Conservation (phyloP, 2,329 filamentous ascomycete genomes). For the Camptophora hylomeconis region DNA sequence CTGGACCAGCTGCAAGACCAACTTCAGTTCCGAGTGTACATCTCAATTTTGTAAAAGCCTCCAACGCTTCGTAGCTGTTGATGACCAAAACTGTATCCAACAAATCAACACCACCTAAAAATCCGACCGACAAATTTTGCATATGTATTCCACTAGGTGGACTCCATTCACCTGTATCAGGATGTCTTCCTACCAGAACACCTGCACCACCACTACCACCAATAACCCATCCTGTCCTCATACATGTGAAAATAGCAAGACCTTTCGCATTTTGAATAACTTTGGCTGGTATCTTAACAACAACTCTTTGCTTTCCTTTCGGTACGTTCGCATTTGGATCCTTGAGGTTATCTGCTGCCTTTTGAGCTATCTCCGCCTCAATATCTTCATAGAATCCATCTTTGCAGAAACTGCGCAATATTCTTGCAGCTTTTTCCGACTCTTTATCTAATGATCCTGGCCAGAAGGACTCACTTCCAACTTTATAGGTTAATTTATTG, state of each 20-base stretch:
- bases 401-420: conserved; percentile 80
- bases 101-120: conserved; percentile 82
- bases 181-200: conserved; percentile 65
- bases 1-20: conserved; percentile 61
- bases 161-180: conserved; percentile 76
- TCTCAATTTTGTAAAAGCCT: conserved; percentile 67
- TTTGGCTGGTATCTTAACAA: conserved; percentile 74
- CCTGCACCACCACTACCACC: conserved; percentile 85
- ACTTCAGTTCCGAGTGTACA: conserved; percentile 75
- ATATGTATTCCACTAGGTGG: conserved; percentile 82
- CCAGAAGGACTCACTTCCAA: conserved; percentile 75
- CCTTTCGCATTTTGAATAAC: conserved; percentile 84
- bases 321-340: conserved; percentile 33
- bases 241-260: conserved; percentile 86
- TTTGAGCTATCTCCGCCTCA: conserved; percentile 38
- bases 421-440: conserved; percentile 81
- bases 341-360: conserved; percentile 19
- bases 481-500: conserved; percentile 67
- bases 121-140: conserved; percentile 78
- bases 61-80: conserved; percentile 71
- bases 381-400: conserved; percentile 57
- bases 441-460: conserved; percentile 76
- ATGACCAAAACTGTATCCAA: conserved; percentile 94
- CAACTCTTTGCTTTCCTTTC: conserved; percentile 47
- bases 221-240: conserved; percentile 85